These are phyloP conservation scores for Eremothecium gossypii DNA, from an alignment of 1,139 yeast genomes.

Conservation along the genomic window DNA sequence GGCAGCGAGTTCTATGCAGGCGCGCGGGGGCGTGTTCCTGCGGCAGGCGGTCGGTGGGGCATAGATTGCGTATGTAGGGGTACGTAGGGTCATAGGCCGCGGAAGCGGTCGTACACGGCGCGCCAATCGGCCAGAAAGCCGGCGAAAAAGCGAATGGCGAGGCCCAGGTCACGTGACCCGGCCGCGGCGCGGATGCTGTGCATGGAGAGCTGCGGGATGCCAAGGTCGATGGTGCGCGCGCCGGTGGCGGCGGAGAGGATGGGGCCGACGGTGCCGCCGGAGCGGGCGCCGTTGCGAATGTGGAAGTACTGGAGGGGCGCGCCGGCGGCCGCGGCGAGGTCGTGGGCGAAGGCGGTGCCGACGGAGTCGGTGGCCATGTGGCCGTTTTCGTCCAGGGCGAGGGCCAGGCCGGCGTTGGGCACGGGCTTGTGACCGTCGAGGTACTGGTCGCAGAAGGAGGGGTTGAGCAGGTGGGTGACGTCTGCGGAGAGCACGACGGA, in stretches of 20 bases:
- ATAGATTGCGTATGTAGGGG: neutral
- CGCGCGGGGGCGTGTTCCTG: no score
- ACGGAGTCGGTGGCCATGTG: constrained; percentile 75
- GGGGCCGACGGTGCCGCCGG: constrained; percentile 81
- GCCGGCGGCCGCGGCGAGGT: constrained; percentile 51
- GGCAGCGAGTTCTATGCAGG: no score
- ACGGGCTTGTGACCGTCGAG: constrained; percentile 66
- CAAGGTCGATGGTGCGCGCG: constrained; percentile 66
- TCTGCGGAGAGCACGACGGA: constrained; percentile 56
- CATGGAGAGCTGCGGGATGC: constrained; percentile 73
- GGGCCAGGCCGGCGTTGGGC: constrained; percentile 66
- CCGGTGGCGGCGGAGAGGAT: constrained; percentile 56
- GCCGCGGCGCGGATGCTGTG: constrained; percentile 72
- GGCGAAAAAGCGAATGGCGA: constrained; percentile 55
- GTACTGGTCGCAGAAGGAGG: constrained; percentile 53
- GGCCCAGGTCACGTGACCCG: constrained; percentile 60
- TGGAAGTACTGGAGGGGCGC: constrained; percentile 62
- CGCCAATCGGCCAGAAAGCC: constrained; percentile 58
- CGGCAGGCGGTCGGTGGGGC: no score
- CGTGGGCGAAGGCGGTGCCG: constrained; percentile 56
- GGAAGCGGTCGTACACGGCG: constrained; percentile 37
- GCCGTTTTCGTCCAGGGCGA: constrained; percentile 67
- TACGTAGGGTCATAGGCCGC: constrained; percentile 30
- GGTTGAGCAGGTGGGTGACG: constrained; percentile 56
- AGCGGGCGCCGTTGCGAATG: constrained; percentile 59